Evolutionary conservation across 2,329 filamentous ascomycete species (phyloP).

Genomic region (Fusarium floridanum): DNA sequence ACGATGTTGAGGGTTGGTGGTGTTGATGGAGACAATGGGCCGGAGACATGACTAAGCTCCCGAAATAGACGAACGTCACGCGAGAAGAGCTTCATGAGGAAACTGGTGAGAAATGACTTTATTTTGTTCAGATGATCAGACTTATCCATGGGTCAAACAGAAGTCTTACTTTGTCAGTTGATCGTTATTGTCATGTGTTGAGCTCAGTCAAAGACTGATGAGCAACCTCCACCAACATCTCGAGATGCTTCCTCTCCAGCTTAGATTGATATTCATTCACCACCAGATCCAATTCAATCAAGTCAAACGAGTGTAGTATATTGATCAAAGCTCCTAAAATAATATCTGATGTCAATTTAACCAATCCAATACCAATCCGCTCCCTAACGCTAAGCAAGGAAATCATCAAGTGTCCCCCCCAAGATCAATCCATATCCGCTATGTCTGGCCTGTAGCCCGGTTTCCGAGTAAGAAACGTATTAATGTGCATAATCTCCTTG

Average conservation of each 20-base stretch:
- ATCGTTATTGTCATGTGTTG: no score
- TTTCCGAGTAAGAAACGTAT: not conserved
- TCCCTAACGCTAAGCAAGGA: not conserved
- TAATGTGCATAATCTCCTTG: not conserved
- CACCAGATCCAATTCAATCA: not conserved
- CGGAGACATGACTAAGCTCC: conserved; percentile 1
- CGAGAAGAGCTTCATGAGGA: not conserved
- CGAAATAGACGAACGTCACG: not conserved
- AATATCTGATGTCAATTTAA: not conserved
- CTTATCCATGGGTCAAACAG: not conserved
- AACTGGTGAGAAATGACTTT: not conserved
- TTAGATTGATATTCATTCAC: not conserved
- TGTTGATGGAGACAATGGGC: conserved; percentile 13
- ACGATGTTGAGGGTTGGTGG: conserved; percentile 16
- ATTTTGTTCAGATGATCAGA: not conserved
- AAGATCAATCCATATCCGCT: not conserved
- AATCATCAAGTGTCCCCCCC: not conserved
- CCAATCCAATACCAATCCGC: not conserved
- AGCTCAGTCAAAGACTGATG: not conserved
- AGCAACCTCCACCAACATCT: not conserved
- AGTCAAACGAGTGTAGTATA: not conserved
- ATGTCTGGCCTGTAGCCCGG: not conserved
- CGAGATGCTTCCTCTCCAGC: not conserved
- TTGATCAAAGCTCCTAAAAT: not conserved
- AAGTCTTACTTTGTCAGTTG: not conserved